These are phyloP conservation scores for Malbranchea cinnamomea DNA, from an alignment of 2,329 filamentous ascomycete genomes.

Conservation along the genomic window DNA sequence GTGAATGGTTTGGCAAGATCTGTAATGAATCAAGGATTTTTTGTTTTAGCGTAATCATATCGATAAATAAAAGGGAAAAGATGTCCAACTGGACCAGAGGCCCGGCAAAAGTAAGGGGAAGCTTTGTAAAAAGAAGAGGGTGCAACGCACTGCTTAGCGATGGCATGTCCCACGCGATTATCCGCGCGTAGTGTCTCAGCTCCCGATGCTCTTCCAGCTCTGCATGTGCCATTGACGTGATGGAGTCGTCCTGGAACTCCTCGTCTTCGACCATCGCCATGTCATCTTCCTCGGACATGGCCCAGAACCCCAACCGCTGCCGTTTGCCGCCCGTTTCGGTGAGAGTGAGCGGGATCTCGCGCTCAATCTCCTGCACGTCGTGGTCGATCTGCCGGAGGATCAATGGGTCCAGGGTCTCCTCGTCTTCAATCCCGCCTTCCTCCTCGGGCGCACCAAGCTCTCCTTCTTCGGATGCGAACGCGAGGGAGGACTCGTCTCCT, in stretches of 20 bases:
- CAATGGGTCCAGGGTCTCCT: neutral
- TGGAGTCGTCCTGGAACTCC: conserved; percentile 48
- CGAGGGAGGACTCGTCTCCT: neutral
- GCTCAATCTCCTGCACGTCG: conserved; percentile 19
- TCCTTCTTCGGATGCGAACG: too few relatives aligned
- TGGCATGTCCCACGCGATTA: conserved; percentile 93
- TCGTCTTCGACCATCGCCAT: conserved; percentile 39
- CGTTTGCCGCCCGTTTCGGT: conserved; percentile 14
- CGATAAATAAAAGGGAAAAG: too few relatives aligned
- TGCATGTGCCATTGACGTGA: conserved; percentile 66
- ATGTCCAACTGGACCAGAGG: neutral
- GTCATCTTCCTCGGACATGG: conserved; percentile 31
- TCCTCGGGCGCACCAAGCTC: too few relatives aligned
- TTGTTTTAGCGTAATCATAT: too few relatives aligned
- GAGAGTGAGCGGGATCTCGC: conserved; percentile 17
- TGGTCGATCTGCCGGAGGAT: conserved; percentile 20
- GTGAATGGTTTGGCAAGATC: conserved; percentile 74
- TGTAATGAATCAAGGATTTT: conserved; percentile 22
- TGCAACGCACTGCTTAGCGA: conserved; percentile 59
- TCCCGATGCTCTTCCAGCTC: conserved; percentile 83
- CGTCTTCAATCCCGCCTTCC: neutral
- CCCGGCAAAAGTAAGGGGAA: neutral
- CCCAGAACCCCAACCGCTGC: conserved; percentile 26
- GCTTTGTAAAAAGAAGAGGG: neutral
- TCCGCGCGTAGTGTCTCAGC: conserved; percentile 70